Base-by-base conservation (phyloP, 495 filamentous ascomycete species). In the Lasiosphaeria ovina region DNA sequence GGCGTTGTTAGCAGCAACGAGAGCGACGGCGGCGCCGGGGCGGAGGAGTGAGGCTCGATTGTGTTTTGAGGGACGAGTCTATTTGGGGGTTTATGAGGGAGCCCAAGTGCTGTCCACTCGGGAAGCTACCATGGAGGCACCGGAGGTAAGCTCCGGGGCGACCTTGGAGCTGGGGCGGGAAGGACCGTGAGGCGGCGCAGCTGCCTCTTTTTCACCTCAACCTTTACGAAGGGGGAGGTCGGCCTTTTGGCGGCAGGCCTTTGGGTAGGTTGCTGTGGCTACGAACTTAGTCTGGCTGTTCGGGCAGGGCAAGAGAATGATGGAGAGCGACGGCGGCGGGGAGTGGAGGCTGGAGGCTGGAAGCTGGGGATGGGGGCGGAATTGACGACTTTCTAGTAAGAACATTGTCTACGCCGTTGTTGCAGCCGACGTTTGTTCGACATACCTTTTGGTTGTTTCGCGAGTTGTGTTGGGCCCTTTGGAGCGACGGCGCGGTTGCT, bases 71-170 rank as follows among this genome's bases (percentile, higher is more conserved):
- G 7, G 44, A n/a, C 38, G 38, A 2, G 7, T 7, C 8, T 47
- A 4, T 1, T 7, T 47, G 7, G 44, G 44, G 11, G 44, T 24
- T 24, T 24, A 24, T 7, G 44, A 47, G 44, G 12, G 16, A 47
- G 8, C 6, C 44, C 44, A 4, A 3, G 16, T 14, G 44, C 11
- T 47, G 12, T 47, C 44, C 44, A 14, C 44, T 4, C 7, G 44
- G 44, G 12, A 47, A n/a, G 44, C 44, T n/a, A 52, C 45, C 36
- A 57, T 54, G 52, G 50, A 54, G 40, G 44, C 32, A 35, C 59
- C 64, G 64, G 67, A 63, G 33, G 14, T 61, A 47, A 51, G 50
- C 60, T 63, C 66, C 63, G 66, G 51, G 3, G 40, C n/a, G 33
- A 34, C 9, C 53, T 17, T 24, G 34, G 38, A 34, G 24, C 31